These are phyloP conservation scores for Polytolypa hystricis DNA, from an alignment of 2,329 filamentous ascomycete species.

Conservation along the genomic window DNA sequence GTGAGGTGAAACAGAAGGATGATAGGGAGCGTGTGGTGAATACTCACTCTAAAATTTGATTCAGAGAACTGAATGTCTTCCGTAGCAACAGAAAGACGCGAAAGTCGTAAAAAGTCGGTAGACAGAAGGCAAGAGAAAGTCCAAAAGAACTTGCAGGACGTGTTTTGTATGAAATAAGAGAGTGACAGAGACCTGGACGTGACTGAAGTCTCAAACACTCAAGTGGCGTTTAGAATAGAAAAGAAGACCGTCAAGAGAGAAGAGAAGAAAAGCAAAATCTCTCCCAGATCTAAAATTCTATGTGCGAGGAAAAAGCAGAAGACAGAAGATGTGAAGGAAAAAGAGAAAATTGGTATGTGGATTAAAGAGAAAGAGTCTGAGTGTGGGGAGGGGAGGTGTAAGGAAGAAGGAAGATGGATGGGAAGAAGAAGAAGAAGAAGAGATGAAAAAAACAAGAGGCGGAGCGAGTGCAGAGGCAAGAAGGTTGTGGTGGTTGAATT, in stretches of 20 bases:
- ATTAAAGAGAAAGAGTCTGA: slow-evolving; percentile 2
- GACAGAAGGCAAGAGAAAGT: slow-evolving; percentile 17
- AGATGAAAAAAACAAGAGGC: slow-evolving; percentile 2
- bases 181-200: neutral
- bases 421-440: slow-evolving; percentile 6
- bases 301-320: slow-evolving; percentile 3
- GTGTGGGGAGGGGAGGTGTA: neutral
- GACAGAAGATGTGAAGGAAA: slow-evolving; percentile 4
- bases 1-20: neutral
- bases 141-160: slow-evolving; percentile 16
- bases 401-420: slow-evolving; percentile 1
- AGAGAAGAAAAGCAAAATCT: slow-evolving; percentile 3
- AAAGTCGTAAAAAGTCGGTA: slow-evolving; percentile 7
- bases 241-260: slow-evolving; percentile 1
- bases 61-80: too few relatives aligned
- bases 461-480: too few relatives aligned
- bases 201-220: neutral
- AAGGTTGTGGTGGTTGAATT: too few relatives aligned
- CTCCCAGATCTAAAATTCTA: slow-evolving; percentile 8
- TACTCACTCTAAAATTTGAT: slow-evolving; percentile 16
- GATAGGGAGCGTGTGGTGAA: slow-evolving; percentile 5
- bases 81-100: too few relatives aligned
- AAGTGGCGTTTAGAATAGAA: slow-evolving; percentile 2
- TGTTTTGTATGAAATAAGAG: slow-evolving; percentile 6
- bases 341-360: too few relatives aligned